phyloP scores from a whole-genome alignment of 2,329 filamentous ascomycete genomes.

The Xylaria sp. region DNA sequence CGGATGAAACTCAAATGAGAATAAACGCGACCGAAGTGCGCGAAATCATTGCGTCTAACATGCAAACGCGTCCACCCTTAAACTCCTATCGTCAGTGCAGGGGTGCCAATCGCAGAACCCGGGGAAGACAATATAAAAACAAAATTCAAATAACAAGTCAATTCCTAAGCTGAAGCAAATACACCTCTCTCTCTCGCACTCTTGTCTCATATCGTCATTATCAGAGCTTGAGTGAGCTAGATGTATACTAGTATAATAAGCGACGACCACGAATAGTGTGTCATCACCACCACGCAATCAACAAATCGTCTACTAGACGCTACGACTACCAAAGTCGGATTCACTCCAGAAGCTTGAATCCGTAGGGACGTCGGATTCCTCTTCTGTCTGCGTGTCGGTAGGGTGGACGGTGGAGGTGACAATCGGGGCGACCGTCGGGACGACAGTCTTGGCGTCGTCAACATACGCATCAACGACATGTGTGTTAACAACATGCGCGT shows the following conservation, averaged over 20 bases:
- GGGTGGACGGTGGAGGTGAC: no score
- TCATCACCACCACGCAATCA: neutral
- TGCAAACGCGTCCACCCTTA: neutral
- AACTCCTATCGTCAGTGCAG: neutral
- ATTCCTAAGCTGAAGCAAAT: neutral
- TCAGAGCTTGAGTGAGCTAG: neutral
- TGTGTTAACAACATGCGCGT: no score
- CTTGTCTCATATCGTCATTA: neutral
- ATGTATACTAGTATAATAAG: neutral
- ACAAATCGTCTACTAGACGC: neutral
- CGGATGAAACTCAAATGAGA: no score
- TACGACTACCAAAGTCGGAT: neutral
- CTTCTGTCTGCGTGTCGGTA: neutral
- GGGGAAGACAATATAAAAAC: neutral
- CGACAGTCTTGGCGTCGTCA: no score
- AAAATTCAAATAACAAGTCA: neutral
- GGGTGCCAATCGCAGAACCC: neutral
- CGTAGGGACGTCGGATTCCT: slow-evolving; percentile 10
- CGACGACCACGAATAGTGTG: neutral
- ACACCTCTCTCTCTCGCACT: neutral
- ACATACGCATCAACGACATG: no score
- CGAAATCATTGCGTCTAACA: neutral
- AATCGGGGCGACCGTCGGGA: neutral
- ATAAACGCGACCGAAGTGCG: neutral
- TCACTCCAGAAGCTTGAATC: slow-evolving; percentile 26